Conservation (phyloP, 352 stramenopile species). For the Globisporangium okanoganense region DNA sequence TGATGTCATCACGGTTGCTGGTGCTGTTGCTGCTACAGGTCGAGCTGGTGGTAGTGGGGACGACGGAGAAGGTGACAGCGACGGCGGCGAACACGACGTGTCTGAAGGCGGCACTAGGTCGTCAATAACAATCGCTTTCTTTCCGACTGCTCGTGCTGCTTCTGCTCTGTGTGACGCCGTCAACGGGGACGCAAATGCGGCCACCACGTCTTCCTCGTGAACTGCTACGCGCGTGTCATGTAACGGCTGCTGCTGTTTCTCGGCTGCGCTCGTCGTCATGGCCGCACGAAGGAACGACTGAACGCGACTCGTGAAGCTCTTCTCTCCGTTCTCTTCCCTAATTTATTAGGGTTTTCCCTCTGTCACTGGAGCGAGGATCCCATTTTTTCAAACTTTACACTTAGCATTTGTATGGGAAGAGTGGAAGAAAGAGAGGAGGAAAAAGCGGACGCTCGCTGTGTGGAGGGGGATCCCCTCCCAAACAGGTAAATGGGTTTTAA, state of each 20-base stretch:
- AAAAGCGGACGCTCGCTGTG: background rate
- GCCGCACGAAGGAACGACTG: background rate
- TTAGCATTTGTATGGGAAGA: background rate
- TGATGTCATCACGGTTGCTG: background rate
- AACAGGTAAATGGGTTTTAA: background rate
- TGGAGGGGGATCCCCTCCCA: background rate
- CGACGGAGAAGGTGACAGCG: background rate
- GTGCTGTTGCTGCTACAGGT: background rate
- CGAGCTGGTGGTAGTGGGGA: slow-evolving; percentile 1
- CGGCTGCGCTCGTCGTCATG: background rate
- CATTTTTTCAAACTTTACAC: background rate
- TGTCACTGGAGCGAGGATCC: background rate
- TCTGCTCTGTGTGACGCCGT: background rate
- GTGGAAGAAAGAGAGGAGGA: background rate
- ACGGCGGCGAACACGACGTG: background rate
- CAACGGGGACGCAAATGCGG: background rate
- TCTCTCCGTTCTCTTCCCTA: slow-evolving; percentile 2
- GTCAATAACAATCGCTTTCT: slow-evolving; percentile 2
- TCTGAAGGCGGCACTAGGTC: slow-evolving; percentile 13
- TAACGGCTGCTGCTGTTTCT: background rate
- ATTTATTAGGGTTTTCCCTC: slow-evolving; percentile 8
- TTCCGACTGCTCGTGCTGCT: background rate
- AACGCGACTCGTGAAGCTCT: background rate
- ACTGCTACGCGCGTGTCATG: background rate
- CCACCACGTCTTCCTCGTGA: background rate